phyloP scores from a whole-genome alignment of 768 basidiomycete genomes.

The Hericium erinaceus region DNA sequence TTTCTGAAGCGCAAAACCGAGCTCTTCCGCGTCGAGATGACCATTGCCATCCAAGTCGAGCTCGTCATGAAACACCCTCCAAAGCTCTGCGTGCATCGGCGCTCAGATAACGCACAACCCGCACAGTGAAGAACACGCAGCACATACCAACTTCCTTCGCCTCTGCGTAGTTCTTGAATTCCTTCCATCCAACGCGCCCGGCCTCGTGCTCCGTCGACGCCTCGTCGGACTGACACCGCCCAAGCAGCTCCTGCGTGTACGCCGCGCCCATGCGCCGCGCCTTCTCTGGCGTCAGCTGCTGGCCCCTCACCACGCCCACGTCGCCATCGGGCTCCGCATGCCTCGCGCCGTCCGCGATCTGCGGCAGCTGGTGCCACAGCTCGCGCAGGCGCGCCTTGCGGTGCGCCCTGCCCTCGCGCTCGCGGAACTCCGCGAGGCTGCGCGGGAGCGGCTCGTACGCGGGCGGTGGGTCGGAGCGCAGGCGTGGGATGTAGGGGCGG shows the following conservation, averaged over 20 bases:
- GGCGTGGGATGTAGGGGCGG: conserved; percentile 47
- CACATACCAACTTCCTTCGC: conserved; percentile 68
- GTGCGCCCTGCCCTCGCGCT: conserved; percentile 51
- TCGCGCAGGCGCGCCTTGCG: conserved; percentile 51
- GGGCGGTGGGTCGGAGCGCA: conserved; percentile 43
- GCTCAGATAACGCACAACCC: conserved; percentile 7
- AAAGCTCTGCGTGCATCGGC: conserved; percentile 51
- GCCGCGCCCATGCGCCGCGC: conserved; percentile 12
- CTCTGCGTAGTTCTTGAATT: conserved; percentile 68
- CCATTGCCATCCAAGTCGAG: conserved; percentile 88
- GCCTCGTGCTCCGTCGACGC: conserved; percentile 11
- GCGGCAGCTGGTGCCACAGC: conserved; percentile 54
- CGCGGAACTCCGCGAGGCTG: conserved; percentile 54
- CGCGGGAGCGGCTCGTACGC: conserved; percentile 32
- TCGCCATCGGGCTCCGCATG: conserved; percentile 17
- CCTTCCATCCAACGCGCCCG: conserved; percentile 54
- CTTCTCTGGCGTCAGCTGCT: conserved; percentile 7
- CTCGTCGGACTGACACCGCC: conserved; percentile 25
- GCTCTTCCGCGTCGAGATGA: conserved; percentile 57
- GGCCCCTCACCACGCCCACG: conserved; percentile 7
- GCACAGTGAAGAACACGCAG: not conserved
- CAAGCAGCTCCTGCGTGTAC: conserved; percentile 21
- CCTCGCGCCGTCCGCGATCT: conserved; percentile 11
- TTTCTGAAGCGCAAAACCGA: conserved; percentile 52
- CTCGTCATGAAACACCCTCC: conserved; percentile 86